These are phyloP conservation scores for Schizopora paradoxa DNA, from an alignment of 1,284 basidiomycete species.

Conservation along the genomic window DNA sequence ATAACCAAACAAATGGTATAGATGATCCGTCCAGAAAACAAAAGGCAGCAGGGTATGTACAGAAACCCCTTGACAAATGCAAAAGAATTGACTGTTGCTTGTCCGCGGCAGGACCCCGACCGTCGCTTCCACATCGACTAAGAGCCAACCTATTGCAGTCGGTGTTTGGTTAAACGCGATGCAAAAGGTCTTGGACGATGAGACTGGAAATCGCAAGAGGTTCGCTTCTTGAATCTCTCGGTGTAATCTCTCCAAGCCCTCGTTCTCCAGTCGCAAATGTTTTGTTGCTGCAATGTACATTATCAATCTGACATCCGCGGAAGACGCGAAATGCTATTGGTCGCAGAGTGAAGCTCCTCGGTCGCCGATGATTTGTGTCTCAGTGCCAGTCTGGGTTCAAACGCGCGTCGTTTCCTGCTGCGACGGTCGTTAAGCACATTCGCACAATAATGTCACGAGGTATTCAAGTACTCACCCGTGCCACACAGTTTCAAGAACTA, in stretches of 20 bases:
- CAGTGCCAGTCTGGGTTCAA: too few species aligned
- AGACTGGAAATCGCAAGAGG: conserved; percentile 46
- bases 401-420: too few species aligned
- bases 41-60: background rate
- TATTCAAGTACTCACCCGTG: too few species aligned
- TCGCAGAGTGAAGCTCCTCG: too few species aligned
- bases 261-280: conserved; percentile 30
- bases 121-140: too few species aligned
- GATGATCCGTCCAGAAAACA: conserved; percentile 14
- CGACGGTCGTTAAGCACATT: too few species aligned
- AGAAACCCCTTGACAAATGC: background rate
- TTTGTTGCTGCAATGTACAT: conserved; percentile 15
- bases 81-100: background rate
- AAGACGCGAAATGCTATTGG: too few species aligned
- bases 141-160: conserved; percentile 30
- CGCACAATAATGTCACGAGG: too few species aligned
- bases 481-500: too few species aligned
- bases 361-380: too few species aligned
- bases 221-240: conserved; percentile 24
- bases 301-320: background rate
- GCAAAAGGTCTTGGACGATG: conserved; percentile 61
- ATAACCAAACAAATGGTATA: conserved; percentile 8
- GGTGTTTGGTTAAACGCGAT: conserved; percentile 74
- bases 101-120: conserved; percentile 1
- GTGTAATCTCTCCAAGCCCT: too few species aligned